These are phyloP conservation scores for Ganoderma sinense DNA, from an alignment of 1,284 basidiomycete species.

Conservation along the genomic window DNA sequence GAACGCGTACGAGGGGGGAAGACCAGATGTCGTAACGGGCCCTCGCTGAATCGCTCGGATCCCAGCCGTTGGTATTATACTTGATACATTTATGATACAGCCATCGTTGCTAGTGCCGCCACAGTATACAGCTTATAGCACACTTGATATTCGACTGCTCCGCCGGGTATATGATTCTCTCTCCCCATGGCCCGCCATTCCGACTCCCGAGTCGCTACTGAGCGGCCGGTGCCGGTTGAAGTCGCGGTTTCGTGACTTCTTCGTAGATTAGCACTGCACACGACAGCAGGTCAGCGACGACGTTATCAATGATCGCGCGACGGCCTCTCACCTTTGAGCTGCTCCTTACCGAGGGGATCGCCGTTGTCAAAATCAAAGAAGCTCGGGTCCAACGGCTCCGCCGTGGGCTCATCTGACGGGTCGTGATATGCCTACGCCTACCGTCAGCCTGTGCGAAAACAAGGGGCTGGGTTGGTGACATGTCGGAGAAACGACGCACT, in stretches of 20 bases:
- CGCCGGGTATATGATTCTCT: slow-evolving; percentile 20
- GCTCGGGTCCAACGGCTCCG: slow-evolving; percentile 80
- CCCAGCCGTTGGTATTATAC: slow-evolving; percentile 32
- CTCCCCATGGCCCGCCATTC: not conserved
- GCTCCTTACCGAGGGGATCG: slow-evolving; percentile 69
- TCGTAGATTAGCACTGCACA: slow-evolving; percentile 63
- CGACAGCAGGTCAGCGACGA: not conserved
- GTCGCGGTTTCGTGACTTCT: slow-evolving; percentile 52
- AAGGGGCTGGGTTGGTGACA: not conserved
- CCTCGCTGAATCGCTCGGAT: slow-evolving; percentile 6
- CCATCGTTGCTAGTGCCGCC: slow-evolving; percentile 1
- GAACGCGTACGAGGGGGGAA: not conserved
- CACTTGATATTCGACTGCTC: slow-evolving; percentile 13
- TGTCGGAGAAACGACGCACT: slow-evolving; percentile 44
- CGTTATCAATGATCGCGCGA: not conserved
- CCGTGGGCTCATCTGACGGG: slow-evolving; percentile 86
- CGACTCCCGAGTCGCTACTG: slow-evolving; percentile 15
- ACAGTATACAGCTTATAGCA: slow-evolving; percentile 16
- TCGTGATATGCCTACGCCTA: slow-evolving; percentile 83
- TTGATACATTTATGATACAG: slow-evolving; percentile 29
- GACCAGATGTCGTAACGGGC: no score
- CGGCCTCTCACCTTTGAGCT: slow-evolving; percentile 67
- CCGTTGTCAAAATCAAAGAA: slow-evolving; percentile 93
- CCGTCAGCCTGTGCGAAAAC: slow-evolving; percentile 5
- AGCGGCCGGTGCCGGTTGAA: slow-evolving; percentile 12